Evolutionary conservation across 805 yeast genomes (phyloP).

Genomic region (Lachancea mirantina): DNA sequence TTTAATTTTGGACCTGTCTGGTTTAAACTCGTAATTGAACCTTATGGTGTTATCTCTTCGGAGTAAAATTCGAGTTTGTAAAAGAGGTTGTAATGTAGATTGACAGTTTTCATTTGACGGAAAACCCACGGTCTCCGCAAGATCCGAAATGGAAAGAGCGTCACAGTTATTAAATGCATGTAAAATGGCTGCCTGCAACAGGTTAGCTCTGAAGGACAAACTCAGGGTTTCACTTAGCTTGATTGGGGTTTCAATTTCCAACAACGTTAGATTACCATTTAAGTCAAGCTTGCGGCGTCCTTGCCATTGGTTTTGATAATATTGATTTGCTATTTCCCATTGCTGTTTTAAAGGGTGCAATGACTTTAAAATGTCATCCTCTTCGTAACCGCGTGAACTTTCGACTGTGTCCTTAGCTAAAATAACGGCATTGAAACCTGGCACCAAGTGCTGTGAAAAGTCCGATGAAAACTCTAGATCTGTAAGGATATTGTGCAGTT

Average conservation of each 20-base stretch:
- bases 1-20: background rate
- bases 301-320: too few relatives aligned
- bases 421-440: too few relatives aligned
- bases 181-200: slow-evolving; percentile 23
- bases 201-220: slow-evolving; percentile 20
- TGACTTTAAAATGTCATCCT: too few relatives aligned
- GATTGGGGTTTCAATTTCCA: slow-evolving; percentile 13
- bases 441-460: too few relatives aligned
- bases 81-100: slow-evolving; percentile 1
- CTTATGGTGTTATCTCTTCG: background rate
- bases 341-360: too few relatives aligned
- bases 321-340: too few relatives aligned
- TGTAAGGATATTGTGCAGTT: too few relatives aligned
- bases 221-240: slow-evolving; percentile 4
- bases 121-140: slow-evolving; percentile 2
- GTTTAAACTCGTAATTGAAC: slow-evolving; percentile 2
- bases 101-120: background rate
- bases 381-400: too few relatives aligned
- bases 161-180: slow-evolving; percentile 18
- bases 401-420: too few relatives aligned
- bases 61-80: background rate
- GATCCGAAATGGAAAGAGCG: slow-evolving; percentile 9
- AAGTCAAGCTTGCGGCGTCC: slow-evolving; percentile 9
- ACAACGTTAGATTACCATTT: too few relatives aligned
- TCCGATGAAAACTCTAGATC: too few relatives aligned